phyloP scores from a whole-genome alignment of 495 filamentous ascomycete species.

The Penicillium goetzii region DNA sequence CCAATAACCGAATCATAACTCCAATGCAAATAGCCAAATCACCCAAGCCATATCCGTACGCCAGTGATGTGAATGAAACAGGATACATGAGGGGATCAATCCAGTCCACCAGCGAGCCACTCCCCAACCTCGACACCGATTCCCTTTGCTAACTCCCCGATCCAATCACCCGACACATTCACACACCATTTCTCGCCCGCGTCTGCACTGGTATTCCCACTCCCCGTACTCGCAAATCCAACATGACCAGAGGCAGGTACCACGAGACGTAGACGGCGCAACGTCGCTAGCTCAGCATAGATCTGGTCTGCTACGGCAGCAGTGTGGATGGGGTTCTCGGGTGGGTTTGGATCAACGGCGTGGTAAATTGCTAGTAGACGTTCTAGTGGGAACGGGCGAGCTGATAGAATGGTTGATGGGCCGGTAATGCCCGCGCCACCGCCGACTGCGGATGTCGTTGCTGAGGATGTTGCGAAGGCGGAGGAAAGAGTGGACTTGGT shows the following conservation, averaged over 20 bases:
- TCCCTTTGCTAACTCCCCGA: slow-evolving; percentile 51
- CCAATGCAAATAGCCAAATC: slow-evolving; percentile 14
- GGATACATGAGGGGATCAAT: slow-evolving; percentile 27
- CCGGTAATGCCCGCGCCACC: slow-evolving; percentile 54
- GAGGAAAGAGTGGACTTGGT: slow-evolving; percentile 53
- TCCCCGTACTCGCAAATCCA: slow-evolving; percentile 35
- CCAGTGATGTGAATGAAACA: slow-evolving; percentile 1
- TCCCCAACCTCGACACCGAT: slow-evolving; percentile 54
- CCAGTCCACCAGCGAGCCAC: slow-evolving; percentile 52
- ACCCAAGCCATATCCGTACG: slow-evolving; percentile 7
- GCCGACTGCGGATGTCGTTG: slow-evolving; percentile 43
- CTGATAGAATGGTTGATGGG: slow-evolving; percentile 72
- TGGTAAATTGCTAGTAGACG: slow-evolving; percentile 86
- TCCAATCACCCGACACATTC: slow-evolving; percentile 53
- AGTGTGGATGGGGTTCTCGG: slow-evolving; percentile 53
- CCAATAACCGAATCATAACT: slow-evolving; percentile 8
- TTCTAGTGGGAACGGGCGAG: slow-evolving; percentile 83
- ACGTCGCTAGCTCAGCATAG: slow-evolving; percentile 74
- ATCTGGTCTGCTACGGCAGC: slow-evolving; percentile 61
- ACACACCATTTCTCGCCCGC: slow-evolving; percentile 53
- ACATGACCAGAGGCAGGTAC: slow-evolving; percentile 57
- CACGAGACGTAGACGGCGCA: slow-evolving; percentile 76
- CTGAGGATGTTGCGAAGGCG: slow-evolving; percentile 46
- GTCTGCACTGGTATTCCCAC: slow-evolving; percentile 46
- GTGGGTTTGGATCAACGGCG: slow-evolving; percentile 70